phyloP scores from a whole-genome alignment of 306 rosid species.

The Herpetospermum pedunculosum region DNA sequence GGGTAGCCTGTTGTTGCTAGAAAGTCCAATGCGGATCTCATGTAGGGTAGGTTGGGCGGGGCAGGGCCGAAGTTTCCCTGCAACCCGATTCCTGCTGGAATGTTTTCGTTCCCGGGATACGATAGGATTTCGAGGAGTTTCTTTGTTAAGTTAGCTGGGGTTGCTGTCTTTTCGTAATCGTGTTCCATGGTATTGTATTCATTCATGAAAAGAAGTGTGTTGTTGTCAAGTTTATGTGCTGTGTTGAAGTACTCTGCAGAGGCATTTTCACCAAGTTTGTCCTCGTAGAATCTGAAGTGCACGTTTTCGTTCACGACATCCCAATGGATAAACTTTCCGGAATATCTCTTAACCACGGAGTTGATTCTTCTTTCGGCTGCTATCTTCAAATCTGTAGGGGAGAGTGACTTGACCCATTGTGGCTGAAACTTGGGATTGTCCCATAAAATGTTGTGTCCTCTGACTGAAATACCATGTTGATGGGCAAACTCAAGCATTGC shows the following conservation, averaged over 20 bases:
- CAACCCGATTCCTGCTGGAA: conserved; percentile 42
- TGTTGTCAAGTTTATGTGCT: conserved; percentile 27
- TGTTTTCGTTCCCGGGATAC: conserved; percentile 11
- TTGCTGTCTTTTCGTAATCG: conserved; percentile 14
- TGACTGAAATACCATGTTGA: conserved; percentile 26
- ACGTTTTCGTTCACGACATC: conserved; percentile 74
- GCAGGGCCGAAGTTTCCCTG: conserved; percentile 41
- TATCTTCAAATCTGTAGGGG: conserved; percentile 1
- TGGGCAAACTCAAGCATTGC: conserved; percentile 45
- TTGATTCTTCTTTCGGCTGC: conserved; percentile 20
- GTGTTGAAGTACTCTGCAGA: conserved; percentile 22
- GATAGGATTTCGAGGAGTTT: conserved; percentile 37
- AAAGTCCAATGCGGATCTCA: conserved; percentile 58
- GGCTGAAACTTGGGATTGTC: conserved; percentile 44
- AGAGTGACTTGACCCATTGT: conserved; percentile 47
- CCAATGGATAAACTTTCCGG: conserved; percentile 54
- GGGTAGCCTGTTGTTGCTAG: conserved; percentile 51
- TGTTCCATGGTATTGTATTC: conserved; percentile 76
- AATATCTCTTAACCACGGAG: conserved; percentile 39
- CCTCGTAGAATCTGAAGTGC: conserved; percentile 48
- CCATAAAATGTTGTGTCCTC: conserved; percentile 74
- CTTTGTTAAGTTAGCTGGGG: conserved; percentile 29
- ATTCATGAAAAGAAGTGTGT: conserved; percentile 43
- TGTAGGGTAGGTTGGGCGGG: conserved; percentile 38
- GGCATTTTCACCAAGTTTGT: conserved; percentile 26